Percentiles rank a stretch among this genome's conserved stretches.
Evolutionary conservation across 2,329 filamentous ascomycete genomes (phyloP).

Genomic region (Dactylellina parvicollis): DNA sequence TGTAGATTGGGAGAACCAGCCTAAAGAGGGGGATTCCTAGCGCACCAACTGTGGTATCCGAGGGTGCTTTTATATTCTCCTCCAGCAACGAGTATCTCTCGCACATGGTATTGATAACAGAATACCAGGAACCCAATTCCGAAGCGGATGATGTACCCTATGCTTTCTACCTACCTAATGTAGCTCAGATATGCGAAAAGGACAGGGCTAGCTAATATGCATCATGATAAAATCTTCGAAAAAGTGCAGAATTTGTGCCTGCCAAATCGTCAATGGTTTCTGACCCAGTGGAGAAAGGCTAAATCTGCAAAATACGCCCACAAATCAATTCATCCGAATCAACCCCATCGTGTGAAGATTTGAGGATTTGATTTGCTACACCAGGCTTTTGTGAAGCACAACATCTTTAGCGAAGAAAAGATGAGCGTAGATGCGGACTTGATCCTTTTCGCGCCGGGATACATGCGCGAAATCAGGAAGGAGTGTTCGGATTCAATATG

Average conservation of each 20-base stretch:
- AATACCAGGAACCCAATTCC: neutral
- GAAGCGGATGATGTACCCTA: neutral
- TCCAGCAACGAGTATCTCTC: neutral
- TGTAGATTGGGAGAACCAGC: neutral
- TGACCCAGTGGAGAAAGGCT: neutral
- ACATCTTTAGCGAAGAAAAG: neutral
- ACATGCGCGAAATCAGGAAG: conserved; percentile 30
- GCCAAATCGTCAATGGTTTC: conserved; percentile 28
- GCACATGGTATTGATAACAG: neutral
- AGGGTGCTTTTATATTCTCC: neutral
- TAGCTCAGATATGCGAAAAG: conserved; percentile 16
- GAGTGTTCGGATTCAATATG: conserved; percentile 1
- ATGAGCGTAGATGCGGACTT: neutral
- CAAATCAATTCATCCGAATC: conserved; percentile 1
- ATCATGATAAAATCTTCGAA: neutral
- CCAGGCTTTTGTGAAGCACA: neutral
- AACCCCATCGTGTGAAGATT: conserved; percentile 24
- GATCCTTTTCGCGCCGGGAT: neutral
- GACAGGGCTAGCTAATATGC: neutral
- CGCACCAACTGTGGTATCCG: neutral
- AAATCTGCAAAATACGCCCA: neutral
- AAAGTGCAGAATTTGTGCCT: conserved; percentile 18
- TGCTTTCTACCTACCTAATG: conserved; percentile 22
- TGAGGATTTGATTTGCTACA: conserved; percentile 23
- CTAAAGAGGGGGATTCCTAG: neutral